A percentile compares a stretch with the other conserved stretches of the same genome.
Conservation (phyloP, 805 yeast species). For the Saturnispora dispora region DNA sequence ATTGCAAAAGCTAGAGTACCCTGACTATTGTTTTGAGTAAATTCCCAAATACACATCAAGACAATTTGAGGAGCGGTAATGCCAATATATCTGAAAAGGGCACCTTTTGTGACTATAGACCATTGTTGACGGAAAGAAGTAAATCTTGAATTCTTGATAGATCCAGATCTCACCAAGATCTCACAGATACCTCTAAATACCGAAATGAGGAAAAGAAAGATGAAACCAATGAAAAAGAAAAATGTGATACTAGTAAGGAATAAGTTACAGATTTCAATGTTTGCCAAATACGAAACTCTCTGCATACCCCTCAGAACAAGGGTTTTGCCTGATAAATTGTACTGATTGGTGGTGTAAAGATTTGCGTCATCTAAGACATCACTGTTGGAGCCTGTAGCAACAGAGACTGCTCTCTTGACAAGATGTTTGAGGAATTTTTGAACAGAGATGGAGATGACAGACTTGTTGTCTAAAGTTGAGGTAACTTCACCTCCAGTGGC, state of each 20-base stretch:
- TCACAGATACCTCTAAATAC: slow-evolving; percentile 66
- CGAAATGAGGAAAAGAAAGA: slow-evolving; percentile 44
- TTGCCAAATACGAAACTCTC: slow-evolving; percentile 78
- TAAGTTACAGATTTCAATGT: slow-evolving; percentile 76
- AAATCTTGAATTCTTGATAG: slow-evolving; percentile 57
- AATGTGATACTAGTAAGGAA: slow-evolving; percentile 83
- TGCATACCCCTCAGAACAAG: slow-evolving; percentile 84
- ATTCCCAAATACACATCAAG: slow-evolving; percentile 81
- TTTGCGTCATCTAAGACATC: slow-evolving; percentile 41
- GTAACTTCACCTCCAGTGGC: slow-evolving; percentile 88
- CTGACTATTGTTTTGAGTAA: slow-evolving; percentile 71
- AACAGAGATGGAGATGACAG: slow-evolving; percentile 73
- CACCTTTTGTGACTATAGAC: slow-evolving; percentile 80
- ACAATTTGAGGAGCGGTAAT: slow-evolving; percentile 85
- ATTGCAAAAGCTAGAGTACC: slow-evolving; percentile 78
- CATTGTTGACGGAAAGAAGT: slow-evolving; percentile 73
- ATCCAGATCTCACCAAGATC: slow-evolving; percentile 46
- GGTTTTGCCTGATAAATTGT: slow-evolving; percentile 54
- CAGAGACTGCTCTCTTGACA: slow-evolving; percentile 31
- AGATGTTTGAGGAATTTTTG: slow-evolving; percentile 38
- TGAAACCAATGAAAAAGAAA: slow-evolving; percentile 67
- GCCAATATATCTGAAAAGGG: slow-evolving; percentile 71
- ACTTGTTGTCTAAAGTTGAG: slow-evolving; percentile 55
- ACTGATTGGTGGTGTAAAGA: slow-evolving; percentile 66
- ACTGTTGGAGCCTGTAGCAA: slow-evolving; percentile 31